Base-by-base conservation (phyloP, 169 alveolate genomes). In the Cyclospora cayetanensis region DNA sequence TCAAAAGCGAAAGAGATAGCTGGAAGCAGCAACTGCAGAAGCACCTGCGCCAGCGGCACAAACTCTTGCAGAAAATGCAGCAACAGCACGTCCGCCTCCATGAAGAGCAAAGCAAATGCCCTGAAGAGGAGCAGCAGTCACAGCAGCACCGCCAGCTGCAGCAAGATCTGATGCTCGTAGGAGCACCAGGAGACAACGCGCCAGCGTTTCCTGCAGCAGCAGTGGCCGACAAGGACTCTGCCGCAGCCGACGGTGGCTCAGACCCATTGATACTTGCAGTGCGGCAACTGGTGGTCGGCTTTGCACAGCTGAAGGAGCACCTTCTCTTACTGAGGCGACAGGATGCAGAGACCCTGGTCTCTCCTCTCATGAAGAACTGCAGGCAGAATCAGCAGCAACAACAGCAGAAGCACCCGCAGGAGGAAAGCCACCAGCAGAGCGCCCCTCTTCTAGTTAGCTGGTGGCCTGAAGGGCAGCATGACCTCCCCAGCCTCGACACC, bases 1-100 rank as follows among this genome's bases (percentile, higher is more conserved):
- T 46, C 35, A 74, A 25, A 35, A 74, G 39, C 55, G 85, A 74
- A 11, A 74, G 63, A 27, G 85, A 74, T 41, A 74, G 37, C 12
- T 74, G 85, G 85, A 74, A 74, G 63, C 55, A 74, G 65, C 85
- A 74, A 41, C 85, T 74, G 85, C 85, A 74, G 39, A 55, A 74
- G 85, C 52, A 68, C 15, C 15, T 72, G 52, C 83, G 41, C 15
- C 15, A 37, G 52, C 83, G 41, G 83, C 83, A 72, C 39, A n/a
- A 72, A 22, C 83, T 15, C 18, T 31, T 22, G n/a, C 11, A 60
- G 72, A 15, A 12, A 0, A 15, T 9, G 72, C 79, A 66, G 42
- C 46, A 66, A 66, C 11, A 12, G 25, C 35, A 43, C 79, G 43
- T 34, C 3, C 4, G 22, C 79, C 2, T 12, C 43, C 35, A 72